Evolutionary conservation across 2,329 filamentous ascomycete genomes (phyloP).

Genomic region (Xylaria sp.): DNA sequence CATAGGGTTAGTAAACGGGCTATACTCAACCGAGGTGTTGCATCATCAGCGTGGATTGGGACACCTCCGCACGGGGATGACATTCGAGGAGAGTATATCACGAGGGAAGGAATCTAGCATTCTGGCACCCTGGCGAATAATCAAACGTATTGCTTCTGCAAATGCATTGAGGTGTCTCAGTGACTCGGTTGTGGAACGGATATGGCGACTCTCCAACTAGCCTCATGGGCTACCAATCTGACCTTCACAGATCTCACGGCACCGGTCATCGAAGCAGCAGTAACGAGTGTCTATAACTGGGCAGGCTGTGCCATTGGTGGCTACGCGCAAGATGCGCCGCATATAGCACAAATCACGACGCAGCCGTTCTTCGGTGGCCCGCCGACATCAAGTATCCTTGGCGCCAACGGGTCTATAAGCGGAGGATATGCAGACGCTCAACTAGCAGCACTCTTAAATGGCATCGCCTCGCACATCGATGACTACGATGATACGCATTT

Average conservation of each 20-base stretch:
- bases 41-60: neutral
- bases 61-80: neutral
- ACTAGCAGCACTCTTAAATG: conserved; percentile 58
- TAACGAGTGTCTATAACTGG: conserved; percentile 59
- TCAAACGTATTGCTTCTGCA: neutral
- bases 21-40: conserved; percentile 11
- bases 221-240: conserved; percentile 53
- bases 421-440: conserved; percentile 48
- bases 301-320: conserved; percentile 59
- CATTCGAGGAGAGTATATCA: neutral
- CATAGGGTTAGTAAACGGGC: conserved; percentile 6
- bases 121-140: neutral
- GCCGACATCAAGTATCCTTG: conserved; percentile 42
- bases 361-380: conserved; percentile 41
- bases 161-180: neutral
- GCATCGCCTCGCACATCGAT: conserved; percentile 60
- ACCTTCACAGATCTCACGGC: conserved; percentile 48
- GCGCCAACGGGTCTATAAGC: conserved; percentile 36
- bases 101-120: neutral
- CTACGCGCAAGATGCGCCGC: conserved; percentile 51
- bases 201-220: conserved; percentile 56
- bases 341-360: conserved; percentile 40
- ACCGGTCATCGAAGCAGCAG: conserved; percentile 50
- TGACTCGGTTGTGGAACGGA: neutral
- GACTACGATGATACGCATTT: conserved; percentile 64